These are phyloP conservation scores for Gentiana straminea DNA, from an alignment of 257 asterid species.

Conservation along the genomic window DNA sequence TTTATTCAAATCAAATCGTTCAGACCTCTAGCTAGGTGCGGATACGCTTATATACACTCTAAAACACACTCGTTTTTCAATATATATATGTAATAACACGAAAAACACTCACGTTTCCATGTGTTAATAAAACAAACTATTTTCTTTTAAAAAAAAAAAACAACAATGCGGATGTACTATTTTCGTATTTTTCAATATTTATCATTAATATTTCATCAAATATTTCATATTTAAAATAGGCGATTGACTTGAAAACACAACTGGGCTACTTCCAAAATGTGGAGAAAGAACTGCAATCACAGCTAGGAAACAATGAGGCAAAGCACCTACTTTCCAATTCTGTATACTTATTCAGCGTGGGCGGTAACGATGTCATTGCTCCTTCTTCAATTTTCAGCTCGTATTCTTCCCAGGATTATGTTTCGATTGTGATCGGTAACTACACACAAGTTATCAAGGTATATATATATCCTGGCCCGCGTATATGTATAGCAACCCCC, in stretches of 20 bases:
- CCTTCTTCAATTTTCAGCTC: conserved; percentile 15
- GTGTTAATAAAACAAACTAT: no score
- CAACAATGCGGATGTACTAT: no score
- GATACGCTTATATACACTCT: no score
- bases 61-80: no score
- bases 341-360: conserved; percentile 20
- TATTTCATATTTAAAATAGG: conserved; percentile 6
- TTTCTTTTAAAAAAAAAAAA: no score
- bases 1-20: no score
- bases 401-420: conserved; percentile 8
- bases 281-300: conserved; percentile 5
- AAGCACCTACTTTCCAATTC: conserved; percentile 12
- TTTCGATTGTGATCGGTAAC: conserved; percentile 17
- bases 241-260: conserved; percentile 17
- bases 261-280: conserved; percentile 16
- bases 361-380: conserved; percentile 14
- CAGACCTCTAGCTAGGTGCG: no score
- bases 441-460: conserved; percentile 15
- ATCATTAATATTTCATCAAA: no score
- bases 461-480: not conserved
- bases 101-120: no score
- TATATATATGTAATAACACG: no score
- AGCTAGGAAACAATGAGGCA: conserved; percentile 6
- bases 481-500: no score
- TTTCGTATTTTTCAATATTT: no score